Evolutionary conservation across 768 basidiomycete genomes (phyloP).

Genomic region (Mycena crocata): DNA sequence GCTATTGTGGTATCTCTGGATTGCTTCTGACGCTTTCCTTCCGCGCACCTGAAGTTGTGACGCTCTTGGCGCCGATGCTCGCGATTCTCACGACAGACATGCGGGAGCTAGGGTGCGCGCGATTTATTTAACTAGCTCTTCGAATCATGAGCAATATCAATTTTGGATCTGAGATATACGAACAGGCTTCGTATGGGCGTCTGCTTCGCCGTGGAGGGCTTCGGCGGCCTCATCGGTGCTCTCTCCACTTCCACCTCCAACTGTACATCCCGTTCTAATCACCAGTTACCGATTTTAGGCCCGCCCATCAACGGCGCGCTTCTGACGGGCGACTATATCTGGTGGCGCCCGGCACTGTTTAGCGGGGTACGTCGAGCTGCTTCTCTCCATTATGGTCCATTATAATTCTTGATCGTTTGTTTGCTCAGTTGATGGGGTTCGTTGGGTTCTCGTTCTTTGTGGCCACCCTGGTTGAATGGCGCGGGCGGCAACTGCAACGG

Average conservation of each 20-base stretch:
- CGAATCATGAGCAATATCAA: slow-evolving; percentile 1
- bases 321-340: slow-evolving; percentile 44
- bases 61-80: slow-evolving; percentile 44
- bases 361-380: slow-evolving; percentile 36
- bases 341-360: slow-evolving; percentile 55
- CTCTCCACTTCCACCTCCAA: neutral
- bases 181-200: slow-evolving; percentile 39
- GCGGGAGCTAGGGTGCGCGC: slow-evolving; percentile 49
- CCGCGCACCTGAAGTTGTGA: slow-evolving; percentile 38
- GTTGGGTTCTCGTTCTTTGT: too few relatives aligned
- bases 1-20: too few relatives aligned
- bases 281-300: too few relatives aligned
- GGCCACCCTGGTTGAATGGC: too few relatives aligned
- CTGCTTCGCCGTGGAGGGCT: slow-evolving; percentile 29
- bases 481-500: too few relatives aligned
- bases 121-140: too few relatives aligned
- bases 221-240: neutral
- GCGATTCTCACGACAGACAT: slow-evolving; percentile 43
- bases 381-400: too few relatives aligned
- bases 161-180: neutral
- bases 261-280: slow-evolving; percentile 26
- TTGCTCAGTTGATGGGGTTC: too few relatives aligned
- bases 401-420: too few relatives aligned
- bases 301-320: slow-evolving; percentile 52
- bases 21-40: too few relatives aligned